These are phyloP conservation scores for Pseudopyricularia cyperi DNA, from an alignment of 2,329 filamentous ascomycete genomes.

Conservation along the genomic window DNA sequence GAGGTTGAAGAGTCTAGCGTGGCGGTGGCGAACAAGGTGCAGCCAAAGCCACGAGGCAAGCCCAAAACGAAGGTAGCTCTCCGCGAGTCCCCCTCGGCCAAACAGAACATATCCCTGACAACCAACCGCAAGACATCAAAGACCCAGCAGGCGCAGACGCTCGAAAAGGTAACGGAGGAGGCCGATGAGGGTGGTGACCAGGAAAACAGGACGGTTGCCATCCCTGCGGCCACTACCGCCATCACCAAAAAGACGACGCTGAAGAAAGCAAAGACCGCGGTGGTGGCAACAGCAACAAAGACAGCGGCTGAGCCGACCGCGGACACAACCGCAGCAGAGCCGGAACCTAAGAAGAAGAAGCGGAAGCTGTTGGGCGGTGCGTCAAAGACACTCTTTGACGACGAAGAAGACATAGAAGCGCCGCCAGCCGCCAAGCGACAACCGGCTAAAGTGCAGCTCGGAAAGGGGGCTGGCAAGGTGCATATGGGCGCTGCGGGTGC, in stretches of 20 bases:
- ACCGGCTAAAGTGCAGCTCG: slow-evolving; percentile 8
- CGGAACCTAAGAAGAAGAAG: slow-evolving; percentile 51
- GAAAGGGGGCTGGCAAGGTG: slow-evolving; percentile 14
- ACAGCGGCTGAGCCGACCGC: slow-evolving; percentile 40
- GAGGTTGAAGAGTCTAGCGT: slow-evolving; percentile 2
- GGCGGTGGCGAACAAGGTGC: slow-evolving; percentile 5
- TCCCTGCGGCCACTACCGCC: slow-evolving; percentile 7
- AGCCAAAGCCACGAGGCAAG: slow-evolving; percentile 28
- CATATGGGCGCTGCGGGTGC: slow-evolving; percentile 20
- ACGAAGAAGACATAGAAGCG: slow-evolving; percentile 38
- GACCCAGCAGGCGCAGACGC: slow-evolving; percentile 13
- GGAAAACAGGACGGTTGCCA: slow-evolving; percentile 16
- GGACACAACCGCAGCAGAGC: slow-evolving; percentile 11
- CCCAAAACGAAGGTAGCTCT: slow-evolving; percentile 18
- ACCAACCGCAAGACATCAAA: slow-evolving; percentile 13
- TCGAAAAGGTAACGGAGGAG: slow-evolving; percentile 26
- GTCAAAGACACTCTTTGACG: slow-evolving; percentile 58
- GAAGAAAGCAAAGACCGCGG: slow-evolving; percentile 5
- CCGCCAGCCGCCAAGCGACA: slow-evolving; percentile 10
- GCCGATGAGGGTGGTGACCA: slow-evolving; percentile 9
- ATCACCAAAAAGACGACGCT: slow-evolving; percentile 4
- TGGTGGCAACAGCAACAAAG: slow-evolving; percentile 5
- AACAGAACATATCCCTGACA: slow-evolving; percentile 15
- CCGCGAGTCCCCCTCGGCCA: slow-evolving; percentile 3
- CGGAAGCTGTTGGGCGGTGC: slow-evolving; percentile 54